These are phyloP conservation scores for Asterophora parasitica DNA, from an alignment of 768 basidiomycete genomes.

Conservation along the genomic window DNA sequence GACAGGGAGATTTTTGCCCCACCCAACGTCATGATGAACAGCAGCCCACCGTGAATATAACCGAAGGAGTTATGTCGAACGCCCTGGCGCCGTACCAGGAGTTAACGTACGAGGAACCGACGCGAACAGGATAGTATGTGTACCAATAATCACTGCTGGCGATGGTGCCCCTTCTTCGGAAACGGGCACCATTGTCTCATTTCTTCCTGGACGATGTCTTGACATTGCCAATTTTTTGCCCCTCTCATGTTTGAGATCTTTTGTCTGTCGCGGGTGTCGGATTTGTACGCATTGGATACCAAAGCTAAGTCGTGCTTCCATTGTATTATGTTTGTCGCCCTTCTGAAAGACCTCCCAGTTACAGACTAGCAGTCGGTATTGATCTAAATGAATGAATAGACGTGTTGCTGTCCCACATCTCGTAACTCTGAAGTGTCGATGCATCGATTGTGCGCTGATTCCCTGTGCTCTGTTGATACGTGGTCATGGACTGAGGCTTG, in stretches of 20 bases:
- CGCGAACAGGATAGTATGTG: not conserved
- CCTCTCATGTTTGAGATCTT: not conserved
- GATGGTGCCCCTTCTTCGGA: not conserved
- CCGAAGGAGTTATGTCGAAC: not conserved
- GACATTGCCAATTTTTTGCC: constrained; percentile 2
- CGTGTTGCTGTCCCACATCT: too few relatives aligned
- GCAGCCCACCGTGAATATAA: constrained; percentile 1
- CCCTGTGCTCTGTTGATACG: too few relatives aligned
- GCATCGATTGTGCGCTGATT: too few relatives aligned
- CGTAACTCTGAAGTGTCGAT: too few relatives aligned
- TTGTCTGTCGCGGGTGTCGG: not conserved
- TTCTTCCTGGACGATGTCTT: not conserved
- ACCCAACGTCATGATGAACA: not conserved
- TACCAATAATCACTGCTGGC: not conserved
- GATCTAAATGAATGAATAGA: too few relatives aligned
- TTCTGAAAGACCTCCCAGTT: too few relatives aligned
- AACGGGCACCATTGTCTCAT: not conserved
- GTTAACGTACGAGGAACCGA: not conserved
- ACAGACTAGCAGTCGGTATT: too few relatives aligned
- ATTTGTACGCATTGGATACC: too few relatives aligned
- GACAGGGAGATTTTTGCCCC: not conserved
- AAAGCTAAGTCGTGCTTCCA: too few relatives aligned
- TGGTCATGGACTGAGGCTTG: too few relatives aligned
- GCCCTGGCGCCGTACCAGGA: not conserved
- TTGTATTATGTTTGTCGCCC: too few relatives aligned